Evolutionary conservation across 805 yeast species (phyloP), one percentile per base, ranked within the genome.

Genomic region (Cyberlindnera euphorbiiphila): DNA sequence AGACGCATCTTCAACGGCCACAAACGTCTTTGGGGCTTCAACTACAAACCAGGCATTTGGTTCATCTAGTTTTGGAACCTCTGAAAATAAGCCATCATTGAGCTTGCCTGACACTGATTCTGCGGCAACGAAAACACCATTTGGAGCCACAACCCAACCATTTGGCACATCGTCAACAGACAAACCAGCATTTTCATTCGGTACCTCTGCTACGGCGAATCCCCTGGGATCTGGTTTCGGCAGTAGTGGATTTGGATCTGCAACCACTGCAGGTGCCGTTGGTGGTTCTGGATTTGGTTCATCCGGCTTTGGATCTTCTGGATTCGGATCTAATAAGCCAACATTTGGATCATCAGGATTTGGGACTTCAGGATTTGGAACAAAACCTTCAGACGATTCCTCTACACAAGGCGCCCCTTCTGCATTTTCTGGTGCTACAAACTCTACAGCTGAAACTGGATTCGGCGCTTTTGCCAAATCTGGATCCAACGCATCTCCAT

Each of bases 401-500:
- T n/a, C n/a, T n/a, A n/a, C 10, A 31, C 34, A 25, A 23, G 33
- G 19, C 11, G 33, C 33, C 17, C n/a, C n/a, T n/a, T 19, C 33
- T 23, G 26, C 23, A 9, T 30, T 20, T 13, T n/a, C 33, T 9
- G 22, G 14, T 6, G 6, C 36, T 6, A 24, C 23, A 6, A 29
- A 35, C 24, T 43, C 47, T 21, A 45, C 48, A 16, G n/a, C n/a
- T n/a, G n/a, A n/a, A n/a, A n/a, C n/a, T n/a, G n/a, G n/a, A n/a
- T n/a, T n/a, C n/a, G n/a, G n/a, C n/a, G n/a, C n/a, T n/a, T n/a
- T n/a, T n/a, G n/a, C n/a, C n/a, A n/a, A n/a, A n/a, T n/a, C n/a
- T n/a, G n/a, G n/a, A 22, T 22, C 24, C 24, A 24, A 16, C 6
- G 32, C 25, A 3, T 37, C 51, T n/a, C 36, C 43, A 20, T 46